These are phyloP conservation scores for Pyrenopolyporus hunteri DNA, from an alignment of 495 filamentous ascomycete genomes.

Conservation along the genomic window DNA sequence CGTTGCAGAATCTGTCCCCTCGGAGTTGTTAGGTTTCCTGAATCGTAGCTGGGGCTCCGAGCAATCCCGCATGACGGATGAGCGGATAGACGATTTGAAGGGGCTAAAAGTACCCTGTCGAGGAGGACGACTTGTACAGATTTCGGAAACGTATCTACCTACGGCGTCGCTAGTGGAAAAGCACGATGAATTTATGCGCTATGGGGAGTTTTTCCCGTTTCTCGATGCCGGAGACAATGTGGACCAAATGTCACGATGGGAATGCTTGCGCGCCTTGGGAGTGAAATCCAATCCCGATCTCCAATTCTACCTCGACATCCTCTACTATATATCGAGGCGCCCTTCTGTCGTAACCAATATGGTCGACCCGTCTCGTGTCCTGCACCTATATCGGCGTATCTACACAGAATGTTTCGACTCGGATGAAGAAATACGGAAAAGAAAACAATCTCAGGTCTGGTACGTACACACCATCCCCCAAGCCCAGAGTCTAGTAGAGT, in stretches of 20 bases:
- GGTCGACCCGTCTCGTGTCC: slow-evolving; percentile 4
- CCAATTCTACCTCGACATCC: slow-evolving; percentile 26
- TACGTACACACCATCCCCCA: slow-evolving; percentile 1
- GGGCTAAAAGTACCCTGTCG: slow-evolving; percentile 24
- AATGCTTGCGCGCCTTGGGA: background rate
- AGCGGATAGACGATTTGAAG: background rate
- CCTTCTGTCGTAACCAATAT: background rate
- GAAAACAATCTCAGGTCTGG: background rate
- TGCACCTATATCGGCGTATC: slow-evolving; percentile 21
- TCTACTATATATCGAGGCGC: background rate
- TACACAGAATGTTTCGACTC: slow-evolving; percentile 8
- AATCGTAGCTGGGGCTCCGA: slow-evolving; percentile 22
- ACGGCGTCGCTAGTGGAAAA: slow-evolving; percentile 11
- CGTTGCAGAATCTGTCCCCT: slow-evolving; percentile 37
- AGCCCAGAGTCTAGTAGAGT: background rate
- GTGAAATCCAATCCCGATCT: background rate
- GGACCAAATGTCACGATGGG: background rate
- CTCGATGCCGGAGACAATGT: slow-evolving; percentile 8
- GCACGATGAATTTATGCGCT: slow-evolving; percentile 22
- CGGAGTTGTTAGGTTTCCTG: slow-evolving; percentile 40
- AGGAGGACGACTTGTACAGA: background rate
- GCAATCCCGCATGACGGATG: background rate
- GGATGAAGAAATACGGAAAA: background rate
- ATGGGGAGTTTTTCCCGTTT: slow-evolving; percentile 39
- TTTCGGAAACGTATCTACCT: slow-evolving; percentile 31